Evolutionary conservation across 768 basidiomycete species (phyloP).

Genomic region (Hygrocybe punicea): DNA sequence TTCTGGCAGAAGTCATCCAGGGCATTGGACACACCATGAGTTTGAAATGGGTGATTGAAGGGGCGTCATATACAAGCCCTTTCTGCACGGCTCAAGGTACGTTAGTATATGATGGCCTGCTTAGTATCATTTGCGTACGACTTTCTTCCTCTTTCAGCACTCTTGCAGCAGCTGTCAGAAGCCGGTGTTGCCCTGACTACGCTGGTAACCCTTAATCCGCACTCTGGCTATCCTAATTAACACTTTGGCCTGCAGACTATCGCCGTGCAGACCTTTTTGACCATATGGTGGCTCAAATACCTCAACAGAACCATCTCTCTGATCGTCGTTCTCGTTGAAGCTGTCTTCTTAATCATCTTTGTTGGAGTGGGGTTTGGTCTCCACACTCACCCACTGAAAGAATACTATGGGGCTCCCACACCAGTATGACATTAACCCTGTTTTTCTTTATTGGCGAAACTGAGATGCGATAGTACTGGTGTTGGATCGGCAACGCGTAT

Average conservation of each 20-base stretch:
- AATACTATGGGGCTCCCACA: not conserved
- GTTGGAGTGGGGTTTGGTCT: not conserved
- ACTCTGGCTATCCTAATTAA: not conserved
- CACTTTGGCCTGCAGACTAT: not conserved
- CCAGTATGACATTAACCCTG: not conserved
- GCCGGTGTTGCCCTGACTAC: slow-evolving; percentile 4
- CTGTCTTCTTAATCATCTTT: not conserved
- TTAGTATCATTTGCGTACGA: too few species aligned
- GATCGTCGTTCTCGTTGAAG: not conserved
- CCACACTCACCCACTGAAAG: slow-evolving; percentile 1
- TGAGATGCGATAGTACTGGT: slow-evolving; percentile 4
- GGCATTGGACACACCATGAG: not conserved
- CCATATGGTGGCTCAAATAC: slow-evolving; percentile 1
- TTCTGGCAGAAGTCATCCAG: not conserved
- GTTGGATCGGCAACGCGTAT: slow-evolving; percentile 3
- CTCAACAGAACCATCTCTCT: not conserved
- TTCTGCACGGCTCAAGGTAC: slow-evolving; percentile 2
- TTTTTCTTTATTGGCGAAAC: not conserved
- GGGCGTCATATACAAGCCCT: not conserved
- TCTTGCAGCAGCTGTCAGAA: slow-evolving; percentile 4
- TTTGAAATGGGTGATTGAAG: slow-evolving; percentile 1
- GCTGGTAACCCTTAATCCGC: not conserved
- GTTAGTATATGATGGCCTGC: too few species aligned
- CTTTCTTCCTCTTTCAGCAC: too few species aligned
- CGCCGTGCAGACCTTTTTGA: slow-evolving; percentile 2